These are phyloP conservation scores for Scutellaria barbata DNA, from an alignment of 257 asterid genomes.

Conservation along the genomic window DNA sequence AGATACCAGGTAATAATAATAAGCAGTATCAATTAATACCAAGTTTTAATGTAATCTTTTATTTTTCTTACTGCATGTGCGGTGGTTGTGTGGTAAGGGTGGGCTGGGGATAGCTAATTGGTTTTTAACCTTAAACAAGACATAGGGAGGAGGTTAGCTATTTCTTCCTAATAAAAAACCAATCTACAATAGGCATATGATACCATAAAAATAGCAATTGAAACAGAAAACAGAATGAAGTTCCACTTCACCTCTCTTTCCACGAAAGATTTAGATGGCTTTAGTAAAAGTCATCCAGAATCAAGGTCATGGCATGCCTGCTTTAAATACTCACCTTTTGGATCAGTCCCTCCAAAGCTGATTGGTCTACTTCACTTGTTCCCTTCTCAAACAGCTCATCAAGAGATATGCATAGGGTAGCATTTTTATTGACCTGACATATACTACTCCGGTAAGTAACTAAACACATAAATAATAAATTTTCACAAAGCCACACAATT, in stretches of 20 bases:
- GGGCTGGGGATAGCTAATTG: neutral
- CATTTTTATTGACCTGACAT: slow-evolving; percentile 85
- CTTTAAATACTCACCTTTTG: slow-evolving; percentile 61
- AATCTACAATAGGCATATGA: neutral
- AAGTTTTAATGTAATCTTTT: neutral
- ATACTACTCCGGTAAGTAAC: slow-evolving; percentile 30
- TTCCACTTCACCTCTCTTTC: slow-evolving; percentile 23
- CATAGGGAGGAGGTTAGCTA: neutral
- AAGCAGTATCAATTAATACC: too few relatives aligned
- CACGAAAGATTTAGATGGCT: slow-evolving; percentile 18
- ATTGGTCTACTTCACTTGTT: slow-evolving; percentile 50
- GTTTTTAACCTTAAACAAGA: neutral
- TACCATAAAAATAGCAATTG: neutral
- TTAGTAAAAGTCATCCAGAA: slow-evolving; percentile 1
- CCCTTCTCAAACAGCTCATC: slow-evolving; percentile 90
- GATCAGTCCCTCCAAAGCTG: slow-evolving; percentile 63
- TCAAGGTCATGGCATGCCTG: slow-evolving; percentile 22
- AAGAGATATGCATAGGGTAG: slow-evolving; percentile 71
- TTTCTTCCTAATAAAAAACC: slow-evolving; percentile 8
- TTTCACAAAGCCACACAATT: neutral
- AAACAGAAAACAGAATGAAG: slow-evolving; percentile 5
- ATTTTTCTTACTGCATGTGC: neutral
- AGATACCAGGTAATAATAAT: neutral
- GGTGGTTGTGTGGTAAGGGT: neutral
- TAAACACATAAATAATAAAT: slow-evolving; percentile 6